These are phyloP conservation scores for Neonothopanus nambi DNA, from an alignment of 1,284 basidiomycete species.

Conservation along the genomic window DNA sequence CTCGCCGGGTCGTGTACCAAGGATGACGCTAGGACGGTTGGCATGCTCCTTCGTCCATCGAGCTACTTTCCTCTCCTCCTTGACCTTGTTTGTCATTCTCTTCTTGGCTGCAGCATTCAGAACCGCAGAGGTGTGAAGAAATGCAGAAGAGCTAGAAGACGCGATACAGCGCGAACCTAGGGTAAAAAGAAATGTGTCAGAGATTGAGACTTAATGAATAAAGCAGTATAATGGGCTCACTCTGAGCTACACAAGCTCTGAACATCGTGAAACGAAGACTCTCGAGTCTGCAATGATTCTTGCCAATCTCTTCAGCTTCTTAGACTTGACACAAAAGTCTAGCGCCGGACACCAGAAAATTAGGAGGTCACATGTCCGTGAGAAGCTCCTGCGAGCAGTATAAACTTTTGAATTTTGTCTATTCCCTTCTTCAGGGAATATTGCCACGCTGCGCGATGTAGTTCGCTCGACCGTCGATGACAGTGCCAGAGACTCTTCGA, in stretches of 20 bases:
- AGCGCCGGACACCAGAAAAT: too few species aligned
- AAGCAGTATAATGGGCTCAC: slow-evolving; percentile 1
- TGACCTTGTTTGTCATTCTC: slow-evolving; percentile 46
- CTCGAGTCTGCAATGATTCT: too few species aligned
- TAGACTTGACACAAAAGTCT: too few species aligned
- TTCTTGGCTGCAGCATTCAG: slow-evolving; percentile 38
- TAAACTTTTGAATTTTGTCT: slow-evolving; percentile 17
- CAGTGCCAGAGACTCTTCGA: slow-evolving; percentile 50
- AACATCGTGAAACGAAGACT: slow-evolving; percentile 6
- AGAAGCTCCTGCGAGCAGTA: slow-evolving; percentile 24
- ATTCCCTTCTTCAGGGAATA: slow-evolving; percentile 32
- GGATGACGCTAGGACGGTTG: slow-evolving; percentile 65
- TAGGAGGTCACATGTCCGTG: slow-evolving; percentile 25
- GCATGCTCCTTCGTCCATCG: slow-evolving; percentile 41
- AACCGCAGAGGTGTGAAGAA: slow-evolving; percentile 58
- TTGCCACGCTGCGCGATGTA: slow-evolving; percentile 52
- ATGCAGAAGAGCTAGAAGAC: slow-evolving; percentile 40
- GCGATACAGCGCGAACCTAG: slow-evolving; percentile 45
- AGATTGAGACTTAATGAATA: neutral
- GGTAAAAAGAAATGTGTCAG: neutral
- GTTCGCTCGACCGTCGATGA: slow-evolving; percentile 40
- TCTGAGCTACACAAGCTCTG: slow-evolving; percentile 14
- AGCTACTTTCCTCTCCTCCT: slow-evolving; percentile 49
- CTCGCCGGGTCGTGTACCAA: slow-evolving; percentile 66
- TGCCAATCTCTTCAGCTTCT: too few species aligned